phyloP scores from a whole-genome alignment of 176 grass and related monocot species.

The Raddia distichophylla region DNA sequence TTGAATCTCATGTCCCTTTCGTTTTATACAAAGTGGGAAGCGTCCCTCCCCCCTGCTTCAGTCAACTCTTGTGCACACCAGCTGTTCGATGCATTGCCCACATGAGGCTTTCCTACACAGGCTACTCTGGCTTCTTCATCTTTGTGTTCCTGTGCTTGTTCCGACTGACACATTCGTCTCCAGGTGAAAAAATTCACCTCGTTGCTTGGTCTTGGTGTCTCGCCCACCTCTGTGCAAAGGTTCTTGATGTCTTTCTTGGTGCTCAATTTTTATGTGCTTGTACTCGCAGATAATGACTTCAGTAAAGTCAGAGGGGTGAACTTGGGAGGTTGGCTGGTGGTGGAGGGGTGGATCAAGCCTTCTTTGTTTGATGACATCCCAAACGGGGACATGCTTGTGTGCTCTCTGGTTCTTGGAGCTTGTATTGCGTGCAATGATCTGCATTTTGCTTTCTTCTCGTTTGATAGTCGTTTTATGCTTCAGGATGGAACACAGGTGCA shows the following conservation, averaged over 20 bases:
- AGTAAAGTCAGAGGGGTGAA: constrained; percentile 75
- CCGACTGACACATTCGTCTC: constrained; percentile 16
- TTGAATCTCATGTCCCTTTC: constrained; percentile 45
- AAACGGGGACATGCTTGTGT: constrained; percentile 84
- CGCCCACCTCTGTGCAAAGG: not conserved
- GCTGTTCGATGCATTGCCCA: constrained; percentile 39
- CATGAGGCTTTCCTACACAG: constrained; percentile 6
- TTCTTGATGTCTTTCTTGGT: not conserved
- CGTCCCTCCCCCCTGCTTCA: not conserved
- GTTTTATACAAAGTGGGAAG: constrained; percentile 17
- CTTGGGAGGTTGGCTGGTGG: constrained; percentile 88
- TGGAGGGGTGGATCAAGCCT: constrained; percentile 91
- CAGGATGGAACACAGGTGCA: constrained; percentile 88
- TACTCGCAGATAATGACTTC: constrained; percentile 49
- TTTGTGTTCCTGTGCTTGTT: constrained; percentile 15
- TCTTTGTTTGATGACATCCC: constrained; percentile 78
- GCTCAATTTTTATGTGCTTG: no score
- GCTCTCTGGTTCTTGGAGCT: constrained; percentile 18
- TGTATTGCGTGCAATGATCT: not conserved
- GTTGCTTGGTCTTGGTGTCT: not conserved
- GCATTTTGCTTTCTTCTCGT: constrained; percentile 16
- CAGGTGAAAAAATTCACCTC: constrained; percentile 1
- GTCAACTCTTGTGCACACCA: not conserved
- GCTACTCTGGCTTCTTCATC: constrained; percentile 4
- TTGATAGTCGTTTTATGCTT: not conserved